Conservation (phyloP, 2,329 filamentous ascomycete genomes). For the Fusarium praegraminearum region DNA sequence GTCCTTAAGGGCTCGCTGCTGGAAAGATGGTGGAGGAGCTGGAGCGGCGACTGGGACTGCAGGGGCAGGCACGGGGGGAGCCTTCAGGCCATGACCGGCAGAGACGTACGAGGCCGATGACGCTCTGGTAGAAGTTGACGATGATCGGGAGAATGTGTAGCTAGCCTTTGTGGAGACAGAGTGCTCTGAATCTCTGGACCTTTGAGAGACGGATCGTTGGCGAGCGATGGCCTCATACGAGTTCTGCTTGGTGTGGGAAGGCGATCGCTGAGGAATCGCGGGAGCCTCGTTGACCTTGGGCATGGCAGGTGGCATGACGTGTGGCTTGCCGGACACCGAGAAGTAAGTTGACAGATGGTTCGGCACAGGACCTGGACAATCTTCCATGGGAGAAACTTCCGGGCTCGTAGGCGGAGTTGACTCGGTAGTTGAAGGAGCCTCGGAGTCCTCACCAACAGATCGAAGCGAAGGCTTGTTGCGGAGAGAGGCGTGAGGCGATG, state of each 20-base stretch:
- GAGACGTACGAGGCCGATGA: constrained; percentile 60
- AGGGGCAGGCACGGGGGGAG: constrained; percentile 49
- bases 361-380: constrained; percentile 67
- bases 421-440: constrained; percentile 66
- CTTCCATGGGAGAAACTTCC: constrained; percentile 69
- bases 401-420: constrained; percentile 77
- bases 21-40: constrained; percentile 52
- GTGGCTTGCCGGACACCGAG: constrained; percentile 62
- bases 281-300: constrained; percentile 55
- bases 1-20: constrained; percentile 54
- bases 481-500: constrained; percentile 64
- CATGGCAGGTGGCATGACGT: constrained; percentile 52
- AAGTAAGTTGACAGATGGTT: constrained; percentile 79
- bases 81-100: constrained; percentile 47
- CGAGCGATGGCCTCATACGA: constrained; percentile 79
- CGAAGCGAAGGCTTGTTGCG: constrained; percentile 64
- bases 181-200: constrained; percentile 66
- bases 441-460: constrained; percentile 73
- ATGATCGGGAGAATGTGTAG: constrained; percentile 68
- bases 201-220: constrained; percentile 69
- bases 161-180: constrained; percentile 68
- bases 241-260: constrained; percentile 90
- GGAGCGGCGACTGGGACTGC: constrained; percentile 45
- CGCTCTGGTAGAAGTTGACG: constrained; percentile 66
- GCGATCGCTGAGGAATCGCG: constrained; percentile 79